A percentile compares a stretch with the other conserved stretches of the same genome.
phyloP scores from a whole-genome alignment of 495 filamentous ascomycete genomes.

The Podospora fimiseda region DNA sequence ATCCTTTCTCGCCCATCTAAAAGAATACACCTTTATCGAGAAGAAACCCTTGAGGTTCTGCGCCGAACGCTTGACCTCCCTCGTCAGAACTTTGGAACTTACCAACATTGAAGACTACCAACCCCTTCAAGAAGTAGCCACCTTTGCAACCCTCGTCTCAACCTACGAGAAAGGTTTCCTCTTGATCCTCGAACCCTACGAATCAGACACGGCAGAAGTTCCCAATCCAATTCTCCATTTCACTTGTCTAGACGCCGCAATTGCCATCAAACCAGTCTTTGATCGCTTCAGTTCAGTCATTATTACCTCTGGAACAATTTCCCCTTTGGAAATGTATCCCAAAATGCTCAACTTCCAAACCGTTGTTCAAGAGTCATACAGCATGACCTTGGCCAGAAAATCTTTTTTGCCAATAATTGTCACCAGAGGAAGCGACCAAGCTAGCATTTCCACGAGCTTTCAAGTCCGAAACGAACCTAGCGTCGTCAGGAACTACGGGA shows the following conservation, averaged over 20 bases:
- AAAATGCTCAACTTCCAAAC: slow-evolving; percentile 93
- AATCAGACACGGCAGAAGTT: slow-evolving; percentile 90
- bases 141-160: slow-evolving; percentile 94
- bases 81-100: slow-evolving; percentile 91
- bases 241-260: slow-evolving; percentile 93
- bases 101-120: slow-evolving; percentile 98
- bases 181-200: slow-evolving; percentile 91
- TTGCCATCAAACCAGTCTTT: slow-evolving; percentile 96
- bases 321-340: slow-evolving; percentile 97
- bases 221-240: slow-evolving; percentile 95
- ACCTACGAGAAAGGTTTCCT: slow-evolving; percentile 98
- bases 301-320: slow-evolving; percentile 96
- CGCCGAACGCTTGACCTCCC: slow-evolving; percentile 87
- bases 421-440: slow-evolving; percentile 89
- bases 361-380: slow-evolving; percentile 93
- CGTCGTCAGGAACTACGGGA: slow-evolving; percentile 93
- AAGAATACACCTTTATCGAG: slow-evolving; percentile 95
- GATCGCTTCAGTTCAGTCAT: slow-evolving; percentile 96
- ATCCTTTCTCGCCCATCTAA: slow-evolving; percentile 88
- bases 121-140: slow-evolving; percentile 93
- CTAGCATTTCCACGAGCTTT: slow-evolving; percentile 82
- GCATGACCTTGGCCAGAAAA: slow-evolving; percentile 90
- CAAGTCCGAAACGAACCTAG: slow-evolving; percentile 90
- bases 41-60: slow-evolving; percentile 94
- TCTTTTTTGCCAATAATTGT: slow-evolving; percentile 98